Percentiles rank a stretch among this genome's conserved stretches.
phyloP scores from a whole-genome alignment of 257 asterid genomes.

The Solanum clarkiae region DNA sequence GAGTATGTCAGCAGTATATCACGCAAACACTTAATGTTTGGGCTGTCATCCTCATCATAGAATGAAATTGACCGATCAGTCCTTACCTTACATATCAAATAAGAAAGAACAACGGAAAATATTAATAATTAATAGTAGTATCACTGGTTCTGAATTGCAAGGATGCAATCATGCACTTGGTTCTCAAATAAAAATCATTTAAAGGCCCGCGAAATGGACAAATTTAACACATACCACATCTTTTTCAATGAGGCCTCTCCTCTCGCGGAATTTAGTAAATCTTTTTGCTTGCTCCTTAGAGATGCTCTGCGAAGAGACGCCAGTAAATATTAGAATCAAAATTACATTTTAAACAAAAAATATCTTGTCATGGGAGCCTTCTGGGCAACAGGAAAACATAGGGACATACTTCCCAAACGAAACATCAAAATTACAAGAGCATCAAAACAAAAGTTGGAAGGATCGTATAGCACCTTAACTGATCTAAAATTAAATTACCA shows the following conservation, averaged over 20 bases:
- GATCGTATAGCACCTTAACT: neutral
- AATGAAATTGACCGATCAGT: conserved; percentile 77
- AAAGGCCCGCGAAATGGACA: neutral
- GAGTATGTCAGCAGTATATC: conserved; percentile 95
- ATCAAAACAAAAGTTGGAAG: neutral
- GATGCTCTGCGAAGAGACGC: conserved; percentile 45
- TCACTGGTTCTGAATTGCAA: neutral
- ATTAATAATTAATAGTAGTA: neutral
- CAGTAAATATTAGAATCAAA: neutral
- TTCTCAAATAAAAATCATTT: neutral
- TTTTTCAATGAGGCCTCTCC: conserved; percentile 95
- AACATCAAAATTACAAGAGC: neutral
- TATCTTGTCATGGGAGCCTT: neutral
- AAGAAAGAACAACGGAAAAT: neutral
- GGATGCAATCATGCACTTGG: neutral
- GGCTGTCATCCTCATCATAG: conserved; percentile 96
- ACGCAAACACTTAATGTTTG: conserved; percentile 65
- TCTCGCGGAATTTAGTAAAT: conserved; percentile 94
- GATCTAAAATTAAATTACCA: neutral
- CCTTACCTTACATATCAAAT: conserved; percentile 60
- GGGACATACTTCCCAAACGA: neutral
- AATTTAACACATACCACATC: conserved; percentile 64
- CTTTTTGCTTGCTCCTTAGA: conserved; percentile 74
- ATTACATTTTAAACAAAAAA: neutral
- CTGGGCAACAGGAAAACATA: neutral